Conservation (phyloP, 441 rosid species). For the Lepidium campestre region DNA sequence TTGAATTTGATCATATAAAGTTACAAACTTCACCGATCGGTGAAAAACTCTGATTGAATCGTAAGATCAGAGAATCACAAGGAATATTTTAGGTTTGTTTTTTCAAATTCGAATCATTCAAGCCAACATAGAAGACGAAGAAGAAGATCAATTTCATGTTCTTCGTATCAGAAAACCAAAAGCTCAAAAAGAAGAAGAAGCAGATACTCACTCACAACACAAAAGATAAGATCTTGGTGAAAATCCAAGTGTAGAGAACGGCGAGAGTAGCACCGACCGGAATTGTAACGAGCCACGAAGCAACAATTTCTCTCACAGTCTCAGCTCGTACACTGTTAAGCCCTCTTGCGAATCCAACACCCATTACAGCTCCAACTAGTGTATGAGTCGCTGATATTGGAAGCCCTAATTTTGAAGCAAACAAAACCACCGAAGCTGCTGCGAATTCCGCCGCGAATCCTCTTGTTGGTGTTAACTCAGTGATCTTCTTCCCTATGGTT, state of each 20-base stretch:
- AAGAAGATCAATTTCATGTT: constrained; percentile 12
- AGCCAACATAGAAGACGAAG: constrained; percentile 12
- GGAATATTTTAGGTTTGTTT: neutral
- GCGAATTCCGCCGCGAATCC: constrained; percentile 99
- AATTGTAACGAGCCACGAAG: constrained; percentile 90
- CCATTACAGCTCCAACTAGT: constrained; percentile 98
- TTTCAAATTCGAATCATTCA: constrained; percentile 16
- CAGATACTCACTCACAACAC: constrained; percentile 36
- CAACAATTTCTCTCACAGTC: constrained; percentile 83
- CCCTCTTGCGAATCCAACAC: constrained; percentile 97
- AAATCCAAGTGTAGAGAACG: constrained; percentile 80
- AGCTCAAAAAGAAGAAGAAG: neutral
- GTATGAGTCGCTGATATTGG: constrained; percentile 97
- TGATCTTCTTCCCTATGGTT: constrained; percentile 95
- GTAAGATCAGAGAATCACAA: neutral
- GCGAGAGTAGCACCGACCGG: constrained; percentile 84
- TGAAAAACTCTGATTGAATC: neutral
- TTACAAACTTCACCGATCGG: constrained; percentile 19
- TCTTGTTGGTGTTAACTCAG: constrained; percentile 91
- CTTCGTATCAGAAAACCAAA: constrained; percentile 14
- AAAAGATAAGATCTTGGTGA: constrained; percentile 69
- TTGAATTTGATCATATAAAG: neutral
- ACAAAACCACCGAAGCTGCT: constrained; percentile 87
- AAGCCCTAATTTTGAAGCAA: constrained; percentile 86
- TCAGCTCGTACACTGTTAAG: constrained; percentile 84